Percentiles rank a stretch among this genome's conserved stretches.
Evolutionary conservation across 2,329 filamentous ascomycete species (phyloP).

Genomic region (Neofusicoccum kwambonambiense): DNA sequence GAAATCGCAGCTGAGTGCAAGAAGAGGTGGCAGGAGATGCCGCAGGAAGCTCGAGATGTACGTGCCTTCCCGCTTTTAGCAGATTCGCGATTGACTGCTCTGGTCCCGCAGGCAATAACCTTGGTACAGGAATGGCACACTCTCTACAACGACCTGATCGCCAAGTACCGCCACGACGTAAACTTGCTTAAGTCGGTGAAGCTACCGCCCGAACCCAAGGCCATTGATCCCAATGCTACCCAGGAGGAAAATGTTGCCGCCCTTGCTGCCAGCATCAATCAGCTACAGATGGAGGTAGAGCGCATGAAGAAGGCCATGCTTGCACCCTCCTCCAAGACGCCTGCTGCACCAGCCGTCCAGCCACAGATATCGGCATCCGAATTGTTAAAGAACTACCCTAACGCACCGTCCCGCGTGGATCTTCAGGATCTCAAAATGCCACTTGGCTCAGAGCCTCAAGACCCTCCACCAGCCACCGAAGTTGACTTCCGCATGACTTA

Average conservation of each 20-base stretch:
- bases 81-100: slow-evolving; percentile 6
- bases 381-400: slow-evolving; percentile 12
- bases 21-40: slow-evolving; percentile 39
- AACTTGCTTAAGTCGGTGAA: slow-evolving; percentile 34
- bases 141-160: slow-evolving; percentile 41
- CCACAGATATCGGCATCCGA: slow-evolving; percentile 11
- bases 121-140: slow-evolving; percentile 40
- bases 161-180: slow-evolving; percentile 39
- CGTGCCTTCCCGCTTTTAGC: not conserved
- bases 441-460: slow-evolving; percentile 19
- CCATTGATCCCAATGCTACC: slow-evolving; percentile 37
- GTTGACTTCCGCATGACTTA: slow-evolving; percentile 52
- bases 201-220: slow-evolving; percentile 26
- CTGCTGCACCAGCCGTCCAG: not conserved
- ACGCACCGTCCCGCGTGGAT: not conserved
- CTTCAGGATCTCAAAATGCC: slow-evolving; percentile 24
- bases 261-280: slow-evolving; percentile 40
- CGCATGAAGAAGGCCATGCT: slow-evolving; percentile 29
- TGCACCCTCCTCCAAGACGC: not conserved
- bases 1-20: slow-evolving; percentile 44
- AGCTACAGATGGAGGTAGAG: slow-evolving; percentile 40
- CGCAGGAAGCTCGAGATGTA: slow-evolving; percentile 34
- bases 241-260: slow-evolving; percentile 41
- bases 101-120: slow-evolving; percentile 21
- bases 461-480: slow-evolving; percentile 33